These are phyloP conservation scores for Ophiosphaerella narmari DNA, from an alignment of 2,329 filamentous ascomycete genomes.

Conservation along the genomic window DNA sequence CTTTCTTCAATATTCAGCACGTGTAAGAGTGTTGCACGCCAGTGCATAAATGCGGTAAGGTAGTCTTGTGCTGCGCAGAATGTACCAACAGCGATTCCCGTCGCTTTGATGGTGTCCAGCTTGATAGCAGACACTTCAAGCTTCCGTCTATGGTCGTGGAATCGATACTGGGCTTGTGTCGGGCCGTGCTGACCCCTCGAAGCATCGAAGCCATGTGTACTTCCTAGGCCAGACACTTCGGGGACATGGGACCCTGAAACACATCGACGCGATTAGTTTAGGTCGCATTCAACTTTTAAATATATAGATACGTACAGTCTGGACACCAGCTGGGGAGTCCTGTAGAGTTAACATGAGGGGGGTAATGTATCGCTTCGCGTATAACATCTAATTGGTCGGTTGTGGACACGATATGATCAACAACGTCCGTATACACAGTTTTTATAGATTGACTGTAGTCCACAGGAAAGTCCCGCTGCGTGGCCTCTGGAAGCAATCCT, in stretches of 20 bases:
- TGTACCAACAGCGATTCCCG: conserved; percentile 37
- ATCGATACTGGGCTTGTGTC: conserved; percentile 21
- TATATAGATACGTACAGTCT: conserved; percentile 31
- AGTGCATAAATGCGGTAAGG: conserved; percentile 47
- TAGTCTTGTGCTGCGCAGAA: conserved; percentile 34
- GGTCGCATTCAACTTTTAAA: not conserved
- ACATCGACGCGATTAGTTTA: not conserved
- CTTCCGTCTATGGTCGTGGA: conserved; percentile 28
- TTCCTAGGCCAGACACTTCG: conserved; percentile 16
- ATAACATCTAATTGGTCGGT: conserved; percentile 41
- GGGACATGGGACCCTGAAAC: conserved; percentile 31
- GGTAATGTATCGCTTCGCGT: conserved; percentile 44
- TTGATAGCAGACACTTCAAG: conserved; percentile 39
- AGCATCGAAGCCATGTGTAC: conserved; percentile 23
- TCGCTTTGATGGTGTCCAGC: conserved; percentile 30
- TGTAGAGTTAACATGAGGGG: conserved; percentile 21
- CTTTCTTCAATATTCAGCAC: conserved; percentile 5
- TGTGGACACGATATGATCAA: conserved; percentile 34
- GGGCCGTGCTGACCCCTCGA: conserved; percentile 2
- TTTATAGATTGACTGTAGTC: conserved; percentile 41
- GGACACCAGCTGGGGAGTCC: conserved; percentile 44
- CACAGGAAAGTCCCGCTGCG: conserved; percentile 31
- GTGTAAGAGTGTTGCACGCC: conserved; percentile 34
- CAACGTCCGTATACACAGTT: conserved; percentile 43
- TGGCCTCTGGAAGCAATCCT: conserved; percentile 33